A percentile compares a stretch with the other conserved stretches of the same genome.
Evolutionary conservation across 2,329 filamentous ascomycete genomes (phyloP).

Genomic region (Colletotrichum sp.): DNA sequence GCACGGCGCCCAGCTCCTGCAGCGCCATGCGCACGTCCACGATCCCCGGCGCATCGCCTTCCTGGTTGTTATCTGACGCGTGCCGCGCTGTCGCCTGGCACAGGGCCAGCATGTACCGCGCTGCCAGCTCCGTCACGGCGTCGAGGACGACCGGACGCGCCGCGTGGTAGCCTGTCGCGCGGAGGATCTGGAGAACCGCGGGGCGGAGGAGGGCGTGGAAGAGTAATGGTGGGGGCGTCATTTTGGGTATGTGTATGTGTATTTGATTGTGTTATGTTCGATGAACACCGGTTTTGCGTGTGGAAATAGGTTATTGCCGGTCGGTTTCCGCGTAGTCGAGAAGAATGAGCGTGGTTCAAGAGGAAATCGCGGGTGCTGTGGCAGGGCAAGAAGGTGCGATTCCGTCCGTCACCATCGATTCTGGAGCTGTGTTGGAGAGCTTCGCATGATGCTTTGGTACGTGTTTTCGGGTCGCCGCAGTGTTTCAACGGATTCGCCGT

Average conservation of each 20-base stretch:
- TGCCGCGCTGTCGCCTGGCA: constrained; percentile 75
- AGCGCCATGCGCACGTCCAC: constrained; percentile 87
- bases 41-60: constrained; percentile 65
- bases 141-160: constrained; percentile 84
- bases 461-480: not conserved
- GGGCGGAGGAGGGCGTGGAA: constrained; percentile 84
- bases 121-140: constrained; percentile 84
- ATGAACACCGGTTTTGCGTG: not conserved
- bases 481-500: not conserved
- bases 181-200: constrained; percentile 86
- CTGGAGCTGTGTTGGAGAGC: not conserved
- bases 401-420: constrained; percentile 21
- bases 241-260: constrained; percentile 24
- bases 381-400: constrained; percentile 9
- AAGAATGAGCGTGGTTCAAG: not conserved
- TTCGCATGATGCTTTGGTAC: constrained; percentile 16
- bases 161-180: constrained; percentile 87
- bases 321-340: not conserved
- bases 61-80: constrained; percentile 70
- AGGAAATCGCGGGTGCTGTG: constrained; percentile 20
- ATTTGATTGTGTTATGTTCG: not conserved
- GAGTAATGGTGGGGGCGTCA: constrained; percentile 52
- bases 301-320: not conserved
- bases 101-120: constrained; percentile 78
- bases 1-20: constrained; percentile 77